These are phyloP conservation scores for Colletotrichum magnum DNA, from an alignment of 2,329 filamentous ascomycete genomes.

Conservation along the genomic window DNA sequence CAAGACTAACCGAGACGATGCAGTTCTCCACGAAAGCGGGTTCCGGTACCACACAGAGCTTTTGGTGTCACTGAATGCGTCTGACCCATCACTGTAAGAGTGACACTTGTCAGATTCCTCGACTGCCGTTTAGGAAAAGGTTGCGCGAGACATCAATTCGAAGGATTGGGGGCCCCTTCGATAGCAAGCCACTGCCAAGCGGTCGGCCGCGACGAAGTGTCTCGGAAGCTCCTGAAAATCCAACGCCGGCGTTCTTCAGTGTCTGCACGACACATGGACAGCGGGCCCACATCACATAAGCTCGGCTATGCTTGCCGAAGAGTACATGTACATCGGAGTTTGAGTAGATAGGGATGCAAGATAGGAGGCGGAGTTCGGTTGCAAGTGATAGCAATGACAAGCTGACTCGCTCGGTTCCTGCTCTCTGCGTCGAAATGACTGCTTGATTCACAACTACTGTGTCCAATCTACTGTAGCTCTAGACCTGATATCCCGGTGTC, in stretches of 20 bases:
- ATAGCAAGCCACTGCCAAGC: background rate
- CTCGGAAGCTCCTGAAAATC: conserved; percentile 10
- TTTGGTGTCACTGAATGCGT: background rate
- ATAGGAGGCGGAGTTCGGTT: no score
- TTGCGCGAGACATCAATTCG: conserved; percentile 10
- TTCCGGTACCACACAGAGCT: background rate
- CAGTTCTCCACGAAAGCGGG: no score
- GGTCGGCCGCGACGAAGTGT: background rate
- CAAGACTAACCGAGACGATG: no score
- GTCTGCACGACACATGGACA: background rate
- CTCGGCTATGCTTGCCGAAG: no score
- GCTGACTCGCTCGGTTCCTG: no score
- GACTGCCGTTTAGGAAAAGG: background rate
- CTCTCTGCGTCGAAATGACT: no score
- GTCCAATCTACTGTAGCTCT: no score
- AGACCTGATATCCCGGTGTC: no score
- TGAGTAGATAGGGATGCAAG: no score
- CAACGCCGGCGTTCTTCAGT: conserved; percentile 5
- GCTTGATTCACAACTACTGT: no score
- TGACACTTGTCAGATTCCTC: background rate
- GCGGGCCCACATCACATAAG: background rate
- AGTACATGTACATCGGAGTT: no score
- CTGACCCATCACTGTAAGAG: background rate
- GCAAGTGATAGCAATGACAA: no score
- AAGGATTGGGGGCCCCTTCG: background rate